Evolutionary conservation across 805 yeast genomes (phyloP), one percentile per base, ranked within the genome.

Genomic region (Wickerhamiella brachini): DNA sequence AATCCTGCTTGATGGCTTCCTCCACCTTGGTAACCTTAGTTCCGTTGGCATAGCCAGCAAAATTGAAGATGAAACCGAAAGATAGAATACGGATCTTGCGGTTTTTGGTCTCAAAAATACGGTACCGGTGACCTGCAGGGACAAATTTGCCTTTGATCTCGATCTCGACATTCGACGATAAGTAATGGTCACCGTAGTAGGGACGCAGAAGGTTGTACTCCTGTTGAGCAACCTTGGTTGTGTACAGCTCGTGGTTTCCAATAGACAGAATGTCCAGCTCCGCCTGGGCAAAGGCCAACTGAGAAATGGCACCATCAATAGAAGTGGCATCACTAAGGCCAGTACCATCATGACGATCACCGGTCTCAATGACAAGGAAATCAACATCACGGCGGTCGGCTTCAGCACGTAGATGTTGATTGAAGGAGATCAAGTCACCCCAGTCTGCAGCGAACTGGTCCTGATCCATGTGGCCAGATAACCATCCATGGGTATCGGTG

Each of bases 401-500:
- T 18, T 61, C 58, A 0, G 60, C 55, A 34, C 71, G 69, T 58
- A 89, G 63, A 51, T 76, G 78, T 4, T 65, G 56, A 0, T 78
- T 69, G 62, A 90, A 89, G 0, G 89, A 79, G 2, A 84, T 62
- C 53, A 83, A 85, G 61, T 90, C 95, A 9, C 97, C 97, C 95
- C 95, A 90, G 63, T 89, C 85, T 4, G 85, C 93, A 39, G 81
- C 75, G 64, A 81, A 90, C 52, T 77, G 79, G 17, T 47, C 53
- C 26, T 53, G 54, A 24, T 49, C 45, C 15, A 50, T 29, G 41
- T 50, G 56, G 17, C 54, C 54, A 4, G 50, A 17, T 55, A 82
- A 77, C 97, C 97, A 89, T 20, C 71, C 96, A 64, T 90, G 97
- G 1, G 95, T 88, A 60, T 90, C 97, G 0, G 97, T 90, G 0